phyloP scores from a whole-genome alignment of 1,139 yeast genomes.

The Suhomyces kunorum region DNA sequence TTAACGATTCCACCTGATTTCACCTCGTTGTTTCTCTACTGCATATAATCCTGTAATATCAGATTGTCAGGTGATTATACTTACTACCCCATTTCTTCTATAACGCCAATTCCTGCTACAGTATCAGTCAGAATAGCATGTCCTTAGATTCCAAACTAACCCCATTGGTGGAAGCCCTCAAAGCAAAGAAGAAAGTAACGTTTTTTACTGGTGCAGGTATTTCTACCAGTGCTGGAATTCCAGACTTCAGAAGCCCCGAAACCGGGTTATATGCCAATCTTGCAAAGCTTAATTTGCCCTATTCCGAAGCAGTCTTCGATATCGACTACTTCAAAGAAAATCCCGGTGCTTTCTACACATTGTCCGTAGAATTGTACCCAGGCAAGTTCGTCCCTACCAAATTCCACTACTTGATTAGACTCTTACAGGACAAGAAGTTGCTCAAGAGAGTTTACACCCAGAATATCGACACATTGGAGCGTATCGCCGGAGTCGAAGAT shows the following conservation, averaged over 20 bases:
- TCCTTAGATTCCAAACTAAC: slow-evolving; percentile 3
- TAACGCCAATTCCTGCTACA: neutral
- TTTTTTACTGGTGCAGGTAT: slow-evolving; percentile 88
- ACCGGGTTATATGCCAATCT: slow-evolving; percentile 89
- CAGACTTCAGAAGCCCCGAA: slow-evolving; percentile 89
- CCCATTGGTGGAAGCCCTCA: slow-evolving; percentile 17
- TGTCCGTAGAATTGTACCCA: slow-evolving; percentile 85
- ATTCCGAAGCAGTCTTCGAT: slow-evolving; percentile 94
- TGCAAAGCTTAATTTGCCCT: slow-evolving; percentile 73
- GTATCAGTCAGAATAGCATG: neutral
- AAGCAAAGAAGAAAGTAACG: slow-evolving; percentile 31
- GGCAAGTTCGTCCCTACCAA: slow-evolving; percentile 82
- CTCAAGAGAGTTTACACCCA: slow-evolving; percentile 81
- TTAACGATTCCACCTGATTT: too few species aligned
- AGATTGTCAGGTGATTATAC: too few species aligned
- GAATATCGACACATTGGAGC: slow-evolving; percentile 87
- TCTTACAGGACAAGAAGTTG: slow-evolving; percentile 62
- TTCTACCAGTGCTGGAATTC: slow-evolving; percentile 90
- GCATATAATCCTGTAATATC: too few species aligned
- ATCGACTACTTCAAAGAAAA: slow-evolving; percentile 71
- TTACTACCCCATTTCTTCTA: neutral
- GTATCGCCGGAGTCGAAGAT: slow-evolving; percentile 73
- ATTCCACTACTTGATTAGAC: slow-evolving; percentile 70
- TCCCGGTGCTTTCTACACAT: slow-evolving; percentile 81
- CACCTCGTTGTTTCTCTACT: too few species aligned